phyloP scores from a whole-genome alignment of 805 yeast genomes.

The Grigorovia jiainica region DNA sequence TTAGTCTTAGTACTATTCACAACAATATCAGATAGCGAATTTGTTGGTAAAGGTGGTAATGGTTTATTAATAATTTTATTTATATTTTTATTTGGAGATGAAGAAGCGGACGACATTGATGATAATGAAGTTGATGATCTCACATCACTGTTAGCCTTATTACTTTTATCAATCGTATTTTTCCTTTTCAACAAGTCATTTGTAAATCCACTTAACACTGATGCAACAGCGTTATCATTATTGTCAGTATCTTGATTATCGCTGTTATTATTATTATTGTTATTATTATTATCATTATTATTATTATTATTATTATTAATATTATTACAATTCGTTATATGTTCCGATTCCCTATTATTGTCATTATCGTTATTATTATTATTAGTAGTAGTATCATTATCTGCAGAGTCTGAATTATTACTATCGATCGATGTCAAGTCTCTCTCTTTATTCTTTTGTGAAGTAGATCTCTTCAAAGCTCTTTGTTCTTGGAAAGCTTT shows the following conservation, averaged over 20 bases:
- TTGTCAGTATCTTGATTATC: neutral
- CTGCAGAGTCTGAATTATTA: neutral
- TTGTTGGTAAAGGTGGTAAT: conserved; percentile 35
- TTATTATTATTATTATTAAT: neutral
- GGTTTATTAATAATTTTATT: conserved; percentile 31
- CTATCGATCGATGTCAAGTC: neutral
- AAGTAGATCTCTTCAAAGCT: conserved; percentile 34
- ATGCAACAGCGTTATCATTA: neutral
- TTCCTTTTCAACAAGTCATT: neutral
- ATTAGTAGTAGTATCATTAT: neutral
- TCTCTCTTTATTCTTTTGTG: conserved; percentile 10
- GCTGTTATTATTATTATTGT: neutral
- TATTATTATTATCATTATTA: conserved; percentile 8
- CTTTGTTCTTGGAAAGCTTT: conserved; percentile 83
- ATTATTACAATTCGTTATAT: neutral
- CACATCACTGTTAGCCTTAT: no score
- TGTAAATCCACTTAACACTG: neutral
- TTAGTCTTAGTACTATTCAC: neutral
- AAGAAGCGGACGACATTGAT: neutral
- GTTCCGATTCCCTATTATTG: neutral
- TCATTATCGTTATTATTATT: neutral
- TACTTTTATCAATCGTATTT: no score
- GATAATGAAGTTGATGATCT: neutral
- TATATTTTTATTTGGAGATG: conserved; percentile 8
- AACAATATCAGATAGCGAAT: neutral